A percentile compares a stretch with the other conserved stretches of the same genome.
Evolutionary conservation across 164 flowering plant genomes (phyloP).

Genomic region (Magnolia sinica): DNA sequence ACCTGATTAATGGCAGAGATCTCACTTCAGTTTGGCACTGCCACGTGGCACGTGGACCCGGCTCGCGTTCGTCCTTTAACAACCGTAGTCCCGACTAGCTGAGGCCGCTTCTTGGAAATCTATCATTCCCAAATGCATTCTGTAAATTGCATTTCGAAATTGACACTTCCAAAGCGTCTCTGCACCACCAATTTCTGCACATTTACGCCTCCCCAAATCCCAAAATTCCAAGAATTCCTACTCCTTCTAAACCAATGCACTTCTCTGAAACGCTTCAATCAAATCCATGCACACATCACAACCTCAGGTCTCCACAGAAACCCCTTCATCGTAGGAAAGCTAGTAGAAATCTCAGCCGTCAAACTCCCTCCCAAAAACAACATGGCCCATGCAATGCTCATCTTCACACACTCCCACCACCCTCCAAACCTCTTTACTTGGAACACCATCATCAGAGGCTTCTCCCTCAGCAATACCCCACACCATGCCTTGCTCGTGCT

Average conservation of each 20-base stretch:
- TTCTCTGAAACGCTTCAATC: conserved; percentile 18
- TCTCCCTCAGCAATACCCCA: conserved; percentile 19
- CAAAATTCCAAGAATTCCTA: conserved; percentile 9
- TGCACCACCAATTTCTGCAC: background rate
- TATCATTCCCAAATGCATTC: background rate
- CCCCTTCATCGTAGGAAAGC: conserved; percentile 21
- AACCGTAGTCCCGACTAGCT: too few relatives aligned
- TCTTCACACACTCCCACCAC: conserved; percentile 16
- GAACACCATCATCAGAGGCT: conserved; percentile 28
- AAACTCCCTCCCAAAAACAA: conserved; percentile 15
- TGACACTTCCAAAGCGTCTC: background rate
- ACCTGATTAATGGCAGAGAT: too few relatives aligned
- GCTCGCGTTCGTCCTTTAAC: too few relatives aligned
- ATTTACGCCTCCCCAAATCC: background rate
- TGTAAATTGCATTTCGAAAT: background rate
- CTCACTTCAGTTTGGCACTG: too few relatives aligned
- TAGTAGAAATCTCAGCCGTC: conserved; percentile 22
- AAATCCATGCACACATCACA: conserved; percentile 22
- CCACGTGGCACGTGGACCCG: too few relatives aligned
- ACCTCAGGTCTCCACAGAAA: conserved; percentile 21
- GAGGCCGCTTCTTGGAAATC: too few relatives aligned
- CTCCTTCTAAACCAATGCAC: conserved; percentile 9
- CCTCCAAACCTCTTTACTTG: conserved; percentile 22
- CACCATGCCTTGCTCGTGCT: conserved; percentile 12
- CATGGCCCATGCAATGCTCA: conserved; percentile 14